phyloP scores from a whole-genome alignment of 129 eudicot species.

The Chrysanthemum makinoi region DNA sequence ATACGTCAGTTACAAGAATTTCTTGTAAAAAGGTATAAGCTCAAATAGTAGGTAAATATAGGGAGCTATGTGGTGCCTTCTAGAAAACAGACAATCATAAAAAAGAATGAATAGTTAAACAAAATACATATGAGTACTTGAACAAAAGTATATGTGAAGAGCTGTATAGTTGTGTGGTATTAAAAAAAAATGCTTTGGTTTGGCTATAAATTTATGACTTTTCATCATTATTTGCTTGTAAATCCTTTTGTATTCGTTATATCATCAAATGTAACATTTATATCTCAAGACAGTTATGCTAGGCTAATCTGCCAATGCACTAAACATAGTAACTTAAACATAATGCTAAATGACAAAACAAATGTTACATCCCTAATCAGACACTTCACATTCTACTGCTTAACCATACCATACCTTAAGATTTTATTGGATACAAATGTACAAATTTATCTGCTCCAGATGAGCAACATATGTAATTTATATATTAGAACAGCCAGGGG shows the following conservation, averaged over 20 bases:
- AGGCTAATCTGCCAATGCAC: not conserved
- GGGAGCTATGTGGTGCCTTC: not conserved
- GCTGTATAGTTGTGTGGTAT: not conserved
- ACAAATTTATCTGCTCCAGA: too few relatives aligned
- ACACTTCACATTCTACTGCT: constrained; percentile 1
- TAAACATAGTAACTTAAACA: not conserved
- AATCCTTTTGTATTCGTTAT: too few relatives aligned
- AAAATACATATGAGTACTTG: too few relatives aligned
- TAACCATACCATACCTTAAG: too few relatives aligned
- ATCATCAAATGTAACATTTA: not conserved
- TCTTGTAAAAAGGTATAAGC: not conserved
- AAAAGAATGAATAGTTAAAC: not conserved
- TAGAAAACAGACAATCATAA: not conserved
- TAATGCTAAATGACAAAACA: not conserved
- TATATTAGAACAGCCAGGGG: too few relatives aligned
- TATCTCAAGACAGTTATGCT: not conserved
- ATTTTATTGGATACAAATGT: too few relatives aligned
- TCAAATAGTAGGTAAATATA: not conserved
- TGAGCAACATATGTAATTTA: too few relatives aligned
- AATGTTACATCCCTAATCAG: not conserved
- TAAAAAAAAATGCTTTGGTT: not conserved
- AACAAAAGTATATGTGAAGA: too few relatives aligned
- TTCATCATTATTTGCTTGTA: too few relatives aligned
- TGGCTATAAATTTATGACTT: too few relatives aligned
- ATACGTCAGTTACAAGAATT: not conserved